Evolutionary conservation across 2,329 filamentous ascomycete species (phyloP), one percentile per base, ranked within the genome.

Genomic region (Calonectria honghensis): DNA sequence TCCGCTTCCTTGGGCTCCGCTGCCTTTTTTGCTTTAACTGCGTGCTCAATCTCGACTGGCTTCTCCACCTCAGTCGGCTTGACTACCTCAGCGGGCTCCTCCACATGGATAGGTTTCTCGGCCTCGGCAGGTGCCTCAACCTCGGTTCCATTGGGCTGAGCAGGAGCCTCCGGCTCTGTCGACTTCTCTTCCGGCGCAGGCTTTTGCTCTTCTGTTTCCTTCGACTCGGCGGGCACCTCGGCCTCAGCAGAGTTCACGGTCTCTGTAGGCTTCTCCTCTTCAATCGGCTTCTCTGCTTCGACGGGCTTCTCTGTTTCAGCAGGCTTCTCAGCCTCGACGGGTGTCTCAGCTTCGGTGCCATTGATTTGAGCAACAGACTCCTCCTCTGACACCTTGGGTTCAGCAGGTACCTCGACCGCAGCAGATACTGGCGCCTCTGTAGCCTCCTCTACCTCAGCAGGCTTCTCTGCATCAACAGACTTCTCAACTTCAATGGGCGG

Each of bases 401-500:
- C 71, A 20, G n/a, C 6, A 4, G 67, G 6, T 4, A 24, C 18
- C 35, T 72, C 68, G 5, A 31, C 72, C 16, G 64, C 68, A 45
- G 39, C 16, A 45, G 39, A 18, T 7, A 20, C 18, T 18, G 18
- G 3, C 18, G 18, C 14, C 18, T 45, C 39, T 45, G 39, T 45
- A 35, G 2, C 7, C 32, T 35, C 32, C 32, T 35, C 32, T 35
- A 35, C 32, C 32, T 35, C 32, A 9, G 9, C 6, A 35, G 52
- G 29, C 18, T 59, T 45, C 16, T 37, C 20, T 16, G 18, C 67
- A 6, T 51, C 51, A 18, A 16, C 41, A 27, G 59, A 13, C 2
- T 18, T n/a, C 37, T 48, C 51, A 24, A 35, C 32, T 10, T 35
- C 32, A 9, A 11, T 2, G 27, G 52, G 29, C 18, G 48, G 32